Base-by-base conservation (phyloP, 2,329 filamentous ascomycete genomes). In the Triangularia setosa region DNA sequence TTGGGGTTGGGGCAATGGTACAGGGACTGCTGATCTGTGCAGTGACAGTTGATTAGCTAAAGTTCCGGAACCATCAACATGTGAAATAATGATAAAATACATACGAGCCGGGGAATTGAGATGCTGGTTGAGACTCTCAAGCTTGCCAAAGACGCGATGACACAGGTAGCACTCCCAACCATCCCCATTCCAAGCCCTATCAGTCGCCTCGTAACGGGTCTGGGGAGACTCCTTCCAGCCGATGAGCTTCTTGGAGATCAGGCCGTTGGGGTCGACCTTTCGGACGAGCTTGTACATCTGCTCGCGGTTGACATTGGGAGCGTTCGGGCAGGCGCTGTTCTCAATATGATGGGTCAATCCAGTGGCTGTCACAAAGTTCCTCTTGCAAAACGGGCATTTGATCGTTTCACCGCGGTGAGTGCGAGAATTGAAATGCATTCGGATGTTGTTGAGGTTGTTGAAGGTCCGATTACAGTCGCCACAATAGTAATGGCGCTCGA, bases 301-400 rank as follows among this genome's bases (percentile, higher is more conserved):
- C 9, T 84, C 79, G 9, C 82, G 81, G 69, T 83, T 79, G 1
- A 87, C 53, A 2, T 68, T 61, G 0, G 71, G 74, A 0, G 83
- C 82, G 0, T 72, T 72, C 0, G 79, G 78, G 60, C 87, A 90
- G 0, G 77, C 73, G n/a, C 82, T 81, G 0, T 69, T 74, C 67
- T 90, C 87, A 0, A 89, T 73, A 66, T 90, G 84, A 70, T 86
- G 78, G 0, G 76, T 71, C 4, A 88, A 68, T 3, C 84, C 86
- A 0, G 81, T 84, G 1, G 85, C 84, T 0, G 81, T 81, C 9
- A 79, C 74, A 65, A 78, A 84, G 2, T 8, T 27, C 1, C 56
- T 64, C 35, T 76, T 71, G 74, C 87, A 90, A 69, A 85, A 88
- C 0, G 83, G 86, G 59, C 87, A 90, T 0, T 52, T 0, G 7